These are phyloP conservation scores for Aurantiochytrium sp. DNA, from an alignment of 108 stramenopile genomes.

Conservation along the genomic window DNA sequence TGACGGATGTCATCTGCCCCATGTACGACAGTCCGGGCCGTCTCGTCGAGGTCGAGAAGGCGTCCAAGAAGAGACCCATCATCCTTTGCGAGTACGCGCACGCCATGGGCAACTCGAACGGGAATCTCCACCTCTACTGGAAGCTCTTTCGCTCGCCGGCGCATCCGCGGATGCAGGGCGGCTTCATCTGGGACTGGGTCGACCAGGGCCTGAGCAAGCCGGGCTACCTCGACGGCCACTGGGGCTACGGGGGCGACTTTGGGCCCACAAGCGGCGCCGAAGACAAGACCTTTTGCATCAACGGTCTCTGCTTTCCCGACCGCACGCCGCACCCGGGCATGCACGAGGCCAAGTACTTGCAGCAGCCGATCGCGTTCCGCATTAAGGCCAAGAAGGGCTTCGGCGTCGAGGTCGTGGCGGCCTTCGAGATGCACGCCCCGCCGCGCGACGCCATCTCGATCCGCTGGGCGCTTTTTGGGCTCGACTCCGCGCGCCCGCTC, in stretches of 20 bases:
- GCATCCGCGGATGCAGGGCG: conserved; percentile 76
- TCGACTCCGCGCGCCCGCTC: not conserved
- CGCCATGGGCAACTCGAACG: conserved; percentile 90
- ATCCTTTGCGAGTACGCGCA: conserved; percentile 92
- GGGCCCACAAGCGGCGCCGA: conserved; percentile 59
- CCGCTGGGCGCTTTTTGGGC: not conserved
- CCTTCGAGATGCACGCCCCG: not conserved
- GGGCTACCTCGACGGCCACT: conserved; percentile 39
- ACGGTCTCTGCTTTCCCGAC: conserved; percentile 84
- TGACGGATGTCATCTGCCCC: conserved; percentile 86
- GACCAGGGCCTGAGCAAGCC: conserved; percentile 71
- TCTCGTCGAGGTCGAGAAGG: conserved; percentile 53
- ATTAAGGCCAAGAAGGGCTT: not conserved
- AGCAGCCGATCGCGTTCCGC: conserved; percentile 66
- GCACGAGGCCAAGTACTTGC: conserved; percentile 74
- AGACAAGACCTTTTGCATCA: conserved; percentile 83
- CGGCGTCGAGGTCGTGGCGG: not conserved
- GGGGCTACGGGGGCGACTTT: conserved; percentile 89
- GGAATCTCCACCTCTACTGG: conserved; percentile 82
- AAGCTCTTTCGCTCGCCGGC: conserved; percentile 64
- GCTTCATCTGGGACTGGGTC: conserved; percentile 95
- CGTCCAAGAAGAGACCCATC: conserved; percentile 69
- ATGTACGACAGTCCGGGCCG: conserved; percentile 80
- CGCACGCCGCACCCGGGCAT: conserved; percentile 80
- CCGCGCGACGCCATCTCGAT: not conserved